Base-by-base conservation (phyloP, 2,329 filamentous ascomycete genomes). In the Alternaria arborescens region DNA sequence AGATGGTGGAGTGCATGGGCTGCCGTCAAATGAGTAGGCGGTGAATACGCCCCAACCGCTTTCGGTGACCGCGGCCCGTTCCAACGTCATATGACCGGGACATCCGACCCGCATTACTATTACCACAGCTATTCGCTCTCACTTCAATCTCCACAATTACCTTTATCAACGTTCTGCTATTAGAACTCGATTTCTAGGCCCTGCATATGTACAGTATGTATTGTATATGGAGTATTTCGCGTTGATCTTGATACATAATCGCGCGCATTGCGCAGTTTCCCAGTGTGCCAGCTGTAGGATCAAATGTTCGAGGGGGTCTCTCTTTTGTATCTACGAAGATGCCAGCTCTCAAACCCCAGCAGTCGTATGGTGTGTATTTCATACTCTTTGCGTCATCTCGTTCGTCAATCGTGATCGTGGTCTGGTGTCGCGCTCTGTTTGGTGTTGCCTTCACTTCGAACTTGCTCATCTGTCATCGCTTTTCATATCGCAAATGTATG, bases 11-110 rank as follows among this genome's bases (percentile, higher is more conserved):
- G 61, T 64, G 61, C 67, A 67, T 65, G 60, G 63, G 62, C 68
- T 65, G 66, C 61, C 58, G 52, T 62, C 67, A 65, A 71, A 71
- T 65, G 61, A 68, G 71, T 62, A 69, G 65, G 68, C 69, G 69
- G 69, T 70, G 65, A 71, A 68, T 54, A 47, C 41, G 67, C 61
- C 68, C 58, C 68, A 62, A 55, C 68, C 71, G 66, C 44, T 71
- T 70, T 65, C 68, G 64, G 72, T 61, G 58, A 71, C 71, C 71
- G 72, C 68, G 70, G 67, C 58, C 69, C 63, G 69, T 60, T 42
- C 62, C 60, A 65, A 60, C 58, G 58, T 57, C 58, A 56, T 60
- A 57, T 60, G 58, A 60, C 46, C 20, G 30, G 26, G 55, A 32
- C 40, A n/a, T 40, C 47, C 52, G 40, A 54, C 43, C 57, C 46